phyloP scores from a whole-genome alignment of 345 rosid species.

The Populus pruinosa region DNA sequence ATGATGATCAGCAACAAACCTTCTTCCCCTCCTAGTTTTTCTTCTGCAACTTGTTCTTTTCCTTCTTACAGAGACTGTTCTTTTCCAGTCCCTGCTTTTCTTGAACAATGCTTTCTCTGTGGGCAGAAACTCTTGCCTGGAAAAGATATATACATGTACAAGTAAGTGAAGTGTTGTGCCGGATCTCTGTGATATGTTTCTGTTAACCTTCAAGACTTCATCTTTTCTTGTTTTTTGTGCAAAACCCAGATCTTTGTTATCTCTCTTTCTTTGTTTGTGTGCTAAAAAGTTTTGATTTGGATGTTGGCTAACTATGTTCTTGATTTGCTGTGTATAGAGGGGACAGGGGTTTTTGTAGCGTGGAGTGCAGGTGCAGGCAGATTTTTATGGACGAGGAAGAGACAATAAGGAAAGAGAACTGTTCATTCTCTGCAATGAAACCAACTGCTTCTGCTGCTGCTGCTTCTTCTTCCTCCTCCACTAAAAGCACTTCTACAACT shows the following conservation, averaged over 20 bases:
- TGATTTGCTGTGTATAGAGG: constrained; percentile 40
- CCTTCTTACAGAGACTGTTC: background rate
- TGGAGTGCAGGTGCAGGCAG: constrained; percentile 87
- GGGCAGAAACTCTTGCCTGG: constrained; percentile 55
- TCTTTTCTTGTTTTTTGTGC: background rate
- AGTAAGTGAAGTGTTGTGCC: constrained; percentile 34
- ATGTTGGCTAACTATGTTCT: background rate
- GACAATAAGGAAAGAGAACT: constrained; percentile 38
- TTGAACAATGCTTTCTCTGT: constrained; percentile 74
- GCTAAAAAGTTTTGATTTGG: background rate
- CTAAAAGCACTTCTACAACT: constrained; percentile 16
- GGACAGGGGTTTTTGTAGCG: constrained; percentile 80
- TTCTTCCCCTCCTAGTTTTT: constrained; percentile 3
- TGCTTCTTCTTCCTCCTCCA: constrained; percentile 6
- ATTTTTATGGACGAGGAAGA: constrained; percentile 83
- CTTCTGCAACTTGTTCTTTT: background rate
- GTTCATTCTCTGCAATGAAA: constrained; percentile 39
- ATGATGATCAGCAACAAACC: constrained; percentile 18
- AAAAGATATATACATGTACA: constrained; percentile 95
- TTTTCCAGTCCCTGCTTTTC: constrained; percentile 39
- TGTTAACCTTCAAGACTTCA: background rate
- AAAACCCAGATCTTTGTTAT: constrained; percentile 9
- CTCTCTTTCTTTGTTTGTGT: background rate
- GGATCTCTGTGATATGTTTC: no score
- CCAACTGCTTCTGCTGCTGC: constrained; percentile 29